Evolutionary conservation across 192 early-diverging fungal species (phyloP).

Genomic region (Entophlyctis luteolus): DNA sequence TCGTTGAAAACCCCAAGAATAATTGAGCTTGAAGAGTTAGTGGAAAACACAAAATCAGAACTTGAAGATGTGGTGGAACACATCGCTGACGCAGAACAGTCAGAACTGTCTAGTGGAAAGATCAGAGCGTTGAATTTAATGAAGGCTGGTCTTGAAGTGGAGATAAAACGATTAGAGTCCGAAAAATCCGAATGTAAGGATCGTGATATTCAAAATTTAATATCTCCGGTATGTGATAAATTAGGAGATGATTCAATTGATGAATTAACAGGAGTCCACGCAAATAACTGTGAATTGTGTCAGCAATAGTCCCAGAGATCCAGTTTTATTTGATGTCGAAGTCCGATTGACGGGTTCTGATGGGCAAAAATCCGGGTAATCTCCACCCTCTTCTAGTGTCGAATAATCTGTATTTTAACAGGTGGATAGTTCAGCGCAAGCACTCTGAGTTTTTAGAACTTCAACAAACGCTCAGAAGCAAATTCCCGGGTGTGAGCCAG

Average conservation of each 20-base stretch:
- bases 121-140: constrained; percentile 32
- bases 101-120: background rate
- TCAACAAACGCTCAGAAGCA: constrained; percentile 63
- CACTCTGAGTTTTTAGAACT: constrained; percentile 84
- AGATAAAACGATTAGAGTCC: constrained; percentile 17
- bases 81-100: constrained; percentile 10
- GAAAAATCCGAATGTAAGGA: constrained; percentile 30
- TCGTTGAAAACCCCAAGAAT: constrained; percentile 8
- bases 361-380: constrained; percentile 14
- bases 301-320: constrained; percentile 23
- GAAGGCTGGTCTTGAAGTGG: constrained; percentile 20
- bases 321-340: constrained; percentile 27
- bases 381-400: background rate
- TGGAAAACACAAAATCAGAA: constrained; percentile 3
- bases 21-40: constrained; percentile 18
- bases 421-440: constrained; percentile 49
- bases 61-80: constrained; percentile 10
- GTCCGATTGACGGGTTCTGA: constrained; percentile 20
- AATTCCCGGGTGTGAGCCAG: constrained; percentile 55
- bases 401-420: background rate
- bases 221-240: constrained; percentile 35
- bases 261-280: constrained; percentile 14
- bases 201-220: constrained; percentile 28
- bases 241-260: constrained; percentile 1
- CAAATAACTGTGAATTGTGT: constrained; percentile 16